Conservation (phyloP, 2,329 filamentous ascomycete species). For the Clarireedia sp. region DNA sequence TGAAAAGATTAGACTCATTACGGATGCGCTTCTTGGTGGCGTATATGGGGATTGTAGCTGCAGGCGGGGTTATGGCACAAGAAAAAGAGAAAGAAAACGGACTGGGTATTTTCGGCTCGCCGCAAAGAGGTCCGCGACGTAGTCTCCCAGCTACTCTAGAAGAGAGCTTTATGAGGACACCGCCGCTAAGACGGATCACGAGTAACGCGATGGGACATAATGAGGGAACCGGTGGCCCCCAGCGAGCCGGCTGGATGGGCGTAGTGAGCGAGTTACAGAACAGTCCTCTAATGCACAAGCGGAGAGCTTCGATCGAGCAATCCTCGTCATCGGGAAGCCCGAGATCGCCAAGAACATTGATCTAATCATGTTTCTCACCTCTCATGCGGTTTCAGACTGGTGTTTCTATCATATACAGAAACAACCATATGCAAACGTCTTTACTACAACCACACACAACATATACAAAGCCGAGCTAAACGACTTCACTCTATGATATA, state of each 20-base stretch:
- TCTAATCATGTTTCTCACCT: background rate
- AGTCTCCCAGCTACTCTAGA: conserved; percentile 14
- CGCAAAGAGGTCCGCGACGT: conserved; percentile 21
- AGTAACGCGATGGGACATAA: conserved; percentile 47
- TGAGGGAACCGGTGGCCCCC: conserved; percentile 39
- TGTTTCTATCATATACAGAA: too few species aligned
- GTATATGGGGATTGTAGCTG: conserved; percentile 52
- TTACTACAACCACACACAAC: background rate
- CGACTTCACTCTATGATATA: background rate
- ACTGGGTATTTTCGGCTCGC: background rate
- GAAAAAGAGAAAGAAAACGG: background rate
- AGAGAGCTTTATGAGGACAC: conserved; percentile 22
- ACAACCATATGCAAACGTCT: too few species aligned
- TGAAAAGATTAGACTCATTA: conserved; percentile 51
- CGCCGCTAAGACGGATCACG: conserved; percentile 44
- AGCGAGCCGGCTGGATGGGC: conserved; percentile 52
- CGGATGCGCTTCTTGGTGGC: conserved; percentile 58
- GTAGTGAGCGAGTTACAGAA: conserved; percentile 56
- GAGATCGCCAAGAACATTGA: background rate
- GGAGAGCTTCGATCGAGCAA: conserved; percentile 54
- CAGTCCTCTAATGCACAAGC: conserved; percentile 52
- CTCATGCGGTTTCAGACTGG: too few species aligned
- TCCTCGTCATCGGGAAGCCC: background rate
- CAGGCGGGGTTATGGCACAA: conserved; percentile 40
- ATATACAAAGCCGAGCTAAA: background rate